Evolutionary conservation across 2,329 filamentous ascomycete genomes (phyloP).

Genomic region (Gaeumannomyces sp.): DNA sequence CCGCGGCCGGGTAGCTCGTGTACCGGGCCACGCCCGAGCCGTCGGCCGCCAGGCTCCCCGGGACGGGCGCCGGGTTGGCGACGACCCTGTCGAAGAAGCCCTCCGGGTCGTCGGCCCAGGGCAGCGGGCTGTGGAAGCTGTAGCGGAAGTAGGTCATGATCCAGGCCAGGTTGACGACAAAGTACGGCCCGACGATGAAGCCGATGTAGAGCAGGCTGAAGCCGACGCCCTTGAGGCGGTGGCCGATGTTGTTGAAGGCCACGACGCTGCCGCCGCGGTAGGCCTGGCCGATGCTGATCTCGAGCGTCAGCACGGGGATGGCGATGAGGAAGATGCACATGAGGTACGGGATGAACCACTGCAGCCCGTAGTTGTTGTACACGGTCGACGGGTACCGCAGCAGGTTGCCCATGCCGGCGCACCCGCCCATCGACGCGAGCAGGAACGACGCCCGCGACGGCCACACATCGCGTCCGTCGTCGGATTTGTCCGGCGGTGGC

Average conservation of each 20-base stretch:
- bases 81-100: slow-evolving; percentile 48
- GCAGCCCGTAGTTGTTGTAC: slow-evolving; percentile 54
- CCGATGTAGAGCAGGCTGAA: slow-evolving; percentile 46
- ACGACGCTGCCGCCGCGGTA: slow-evolving; percentile 50
- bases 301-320: slow-evolving; percentile 49
- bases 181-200: slow-evolving; percentile 51
- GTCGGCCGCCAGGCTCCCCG: slow-evolving; percentile 31
- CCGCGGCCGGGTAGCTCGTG: slow-evolving; percentile 38
- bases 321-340: slow-evolving; percentile 49
- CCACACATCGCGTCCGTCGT: slow-evolving; percentile 46
- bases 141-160: slow-evolving; percentile 54
- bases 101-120: slow-evolving; percentile 43
- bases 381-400: slow-evolving; percentile 51
- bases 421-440: slow-evolving; percentile 52
- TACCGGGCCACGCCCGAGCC: slow-evolving; percentile 34
- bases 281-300: slow-evolving; percentile 64
- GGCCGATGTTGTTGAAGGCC: slow-evolving; percentile 47
- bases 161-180: slow-evolving; percentile 51
- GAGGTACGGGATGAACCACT: slow-evolving; percentile 55
- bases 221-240: slow-evolving; percentile 47
- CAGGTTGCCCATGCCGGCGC: slow-evolving; percentile 51
- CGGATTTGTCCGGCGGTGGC: slow-evolving; percentile 29
- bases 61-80: slow-evolving; percentile 36
- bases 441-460: slow-evolving; percentile 48
- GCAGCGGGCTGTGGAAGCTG: slow-evolving; percentile 47